Conservation (phyloP, 78 protist species). For the Thecamonas trahens region DNA sequence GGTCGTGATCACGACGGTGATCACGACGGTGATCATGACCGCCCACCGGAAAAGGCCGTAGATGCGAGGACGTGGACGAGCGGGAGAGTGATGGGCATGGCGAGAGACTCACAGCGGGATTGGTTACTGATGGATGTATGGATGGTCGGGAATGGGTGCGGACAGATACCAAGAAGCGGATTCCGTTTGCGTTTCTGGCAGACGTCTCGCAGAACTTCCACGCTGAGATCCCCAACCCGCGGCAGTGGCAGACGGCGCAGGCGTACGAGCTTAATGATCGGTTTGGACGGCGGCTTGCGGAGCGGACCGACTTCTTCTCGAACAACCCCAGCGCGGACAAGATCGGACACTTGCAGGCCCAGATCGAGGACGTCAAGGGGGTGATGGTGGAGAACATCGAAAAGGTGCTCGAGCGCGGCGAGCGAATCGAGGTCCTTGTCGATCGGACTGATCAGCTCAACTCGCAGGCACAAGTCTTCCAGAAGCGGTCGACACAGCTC, state of each 20-base stretch:
- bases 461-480: constrained; percentile 57
- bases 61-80: too few relatives aligned
- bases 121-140: too few relatives aligned
- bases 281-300: constrained; percentile 15
- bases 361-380: constrained; percentile 71
- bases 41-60: too few relatives aligned
- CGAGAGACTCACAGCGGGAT: too few relatives aligned
- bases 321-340: too few relatives aligned
- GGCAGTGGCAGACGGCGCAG: constrained; percentile 7
- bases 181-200: constrained; percentile 26
- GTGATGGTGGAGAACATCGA: constrained; percentile 82
- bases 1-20: too few relatives aligned
- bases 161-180: not conserved
- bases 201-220: constrained; percentile 11
- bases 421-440: constrained; percentile 74
- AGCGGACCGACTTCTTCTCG: constrained; percentile 11
- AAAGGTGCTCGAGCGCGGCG: constrained; percentile 81
- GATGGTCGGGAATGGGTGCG: too few relatives aligned
- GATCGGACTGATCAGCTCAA: constrained; percentile 70
- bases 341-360: constrained; percentile 28
- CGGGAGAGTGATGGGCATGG: too few relatives aligned
- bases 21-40: too few relatives aligned
- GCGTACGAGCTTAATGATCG: constrained; percentile 20
- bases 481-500: constrained; percentile 63
- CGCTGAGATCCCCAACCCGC: not conserved